Percentiles rank a stretch among this genome's conserved stretches.
phyloP scores from a whole-genome alignment of 257 asterid species.

The Galeopsis tetrahit region DNA sequence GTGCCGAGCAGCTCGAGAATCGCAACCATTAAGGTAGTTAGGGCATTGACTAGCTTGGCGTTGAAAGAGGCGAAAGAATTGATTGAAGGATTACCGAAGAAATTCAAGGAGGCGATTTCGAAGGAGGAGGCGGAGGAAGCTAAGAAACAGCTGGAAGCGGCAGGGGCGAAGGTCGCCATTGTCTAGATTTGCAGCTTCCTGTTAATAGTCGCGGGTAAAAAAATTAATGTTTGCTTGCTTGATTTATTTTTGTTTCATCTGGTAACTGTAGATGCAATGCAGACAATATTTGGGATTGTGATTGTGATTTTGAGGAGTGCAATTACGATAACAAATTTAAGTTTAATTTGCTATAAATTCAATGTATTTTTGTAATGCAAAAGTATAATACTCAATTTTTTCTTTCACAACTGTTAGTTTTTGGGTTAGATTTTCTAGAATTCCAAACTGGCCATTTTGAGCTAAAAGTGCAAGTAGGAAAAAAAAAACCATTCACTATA shows the following conservation, averaged over 20 bases:
- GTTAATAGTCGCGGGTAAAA: background rate
- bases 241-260: background rate
- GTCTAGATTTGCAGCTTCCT: background rate
- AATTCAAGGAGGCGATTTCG: background rate
- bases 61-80: slow-evolving; percentile 3
- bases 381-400: no score
- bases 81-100: slow-evolving; percentile 7
- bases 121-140: slow-evolving; percentile 12
- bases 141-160: slow-evolving; percentile 6
- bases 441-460: no score
- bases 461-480: no score
- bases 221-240: background rate
- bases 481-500: no score
- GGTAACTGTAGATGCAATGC: background rate
- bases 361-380: background rate
- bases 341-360: background rate
- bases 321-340: background rate
- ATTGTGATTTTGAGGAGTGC: background rate
- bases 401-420: no score
- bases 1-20: slow-evolving; percentile 10
- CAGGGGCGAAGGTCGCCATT: slow-evolving; percentile 3
- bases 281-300: background rate
- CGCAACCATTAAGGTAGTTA: slow-evolving; percentile 1
- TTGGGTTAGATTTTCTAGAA: no score
- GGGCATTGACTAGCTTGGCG: background rate